These are phyloP conservation scores for Oryza officinalis DNA, from an alignment of 176 grass and related monocot species.

Conservation along the genomic window DNA sequence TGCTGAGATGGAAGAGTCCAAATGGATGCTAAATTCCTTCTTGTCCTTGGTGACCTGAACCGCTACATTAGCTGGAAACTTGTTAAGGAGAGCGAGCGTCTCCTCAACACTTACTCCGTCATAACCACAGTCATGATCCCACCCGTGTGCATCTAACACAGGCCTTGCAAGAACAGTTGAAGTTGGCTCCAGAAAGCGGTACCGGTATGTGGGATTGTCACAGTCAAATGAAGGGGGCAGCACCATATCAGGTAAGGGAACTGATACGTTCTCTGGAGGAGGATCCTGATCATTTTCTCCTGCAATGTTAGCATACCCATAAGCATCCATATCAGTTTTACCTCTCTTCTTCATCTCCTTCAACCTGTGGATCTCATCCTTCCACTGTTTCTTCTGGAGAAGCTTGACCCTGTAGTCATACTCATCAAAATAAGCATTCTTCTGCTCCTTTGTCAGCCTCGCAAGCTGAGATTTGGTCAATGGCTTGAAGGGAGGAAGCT, in stretches of 20 bases:
- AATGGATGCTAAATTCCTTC: constrained; percentile 92
- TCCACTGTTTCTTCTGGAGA: constrained; percentile 98
- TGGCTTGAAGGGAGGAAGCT: constrained; percentile 92
- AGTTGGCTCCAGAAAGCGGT: constrained; percentile 81
- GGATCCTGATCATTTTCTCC: constrained; percentile 79
- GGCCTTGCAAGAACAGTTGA: constrained; percentile 78
- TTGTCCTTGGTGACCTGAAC: constrained; percentile 95
- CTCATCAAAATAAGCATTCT: constrained; percentile 91
- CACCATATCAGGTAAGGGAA: constrained; percentile 91
- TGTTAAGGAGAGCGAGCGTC: constrained; percentile 59
- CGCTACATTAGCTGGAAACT: constrained; percentile 67
- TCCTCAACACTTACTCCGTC: constrained; percentile 93
- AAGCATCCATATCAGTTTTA: constrained; percentile 58
- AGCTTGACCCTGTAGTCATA: constrained; percentile 98
- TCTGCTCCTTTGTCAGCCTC: constrained; percentile 85
- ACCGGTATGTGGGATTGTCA: constrained; percentile 78
- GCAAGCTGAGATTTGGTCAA: constrained; percentile 82
- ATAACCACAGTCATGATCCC: constrained; percentile 98
- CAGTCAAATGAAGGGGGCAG: constrained; percentile 89
- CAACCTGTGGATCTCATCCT: constrained; percentile 85
- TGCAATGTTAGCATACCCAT: constrained; percentile 47
- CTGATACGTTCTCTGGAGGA: constrained; percentile 71
- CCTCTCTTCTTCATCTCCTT: constrained; percentile 90
- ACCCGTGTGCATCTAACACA: constrained; percentile 72
- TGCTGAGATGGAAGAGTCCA: constrained; percentile 85